Base-by-base conservation (phyloP, 139 green algal species). In the Dunaliella primolecta region DNA sequence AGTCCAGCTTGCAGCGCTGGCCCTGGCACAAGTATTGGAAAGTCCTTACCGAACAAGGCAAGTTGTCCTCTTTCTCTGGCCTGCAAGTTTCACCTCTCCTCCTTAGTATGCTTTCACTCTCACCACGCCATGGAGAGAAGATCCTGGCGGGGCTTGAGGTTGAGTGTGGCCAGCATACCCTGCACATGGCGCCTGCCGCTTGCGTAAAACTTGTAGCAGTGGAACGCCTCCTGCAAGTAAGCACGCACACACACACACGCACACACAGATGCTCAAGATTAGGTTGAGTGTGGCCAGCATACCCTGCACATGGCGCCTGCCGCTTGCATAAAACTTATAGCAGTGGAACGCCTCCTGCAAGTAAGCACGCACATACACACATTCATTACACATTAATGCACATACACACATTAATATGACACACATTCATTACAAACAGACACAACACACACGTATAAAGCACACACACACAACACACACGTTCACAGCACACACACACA, bases 271-370 rank as follows among this genome's bases (percentile, higher is more conserved):
- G 23, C 21, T 21, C 72, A 78, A 29, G 56, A n/a, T 80, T 23
- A 92, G 84, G 36, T 89, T 35, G 1, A 92, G 84, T 0, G 84
- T 89, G 31, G 86, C 86, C n/a, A 92, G 74, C 77, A 92, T 33
- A 38, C 89, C 85, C 36, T 88, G 81, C 81, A 87, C 89, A 77
- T 90, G 83, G 15, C 89, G 84, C 38, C 86, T 71, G 3, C 89
- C 89, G 75, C 82, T 85, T 1, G 84, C 88, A 71, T 91, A 91
- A 64, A 87, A 83, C 83, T 91, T 89, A 83, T 85, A 91, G 2
- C 77, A 27, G 37, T 84, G 82, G 71, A 64, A 7, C 3, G 64
- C 57, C 85, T 91, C 88, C 64, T 82, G 38, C 74, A 55, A n/a
- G 56, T 74, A 23, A n/a, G 56, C 20, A 23, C 23, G 56, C 56